Percentiles rank a stretch among this genome's conserved stretches.
Evolutionary conservation across 352 stramenopile species (phyloP).

Genomic region (Globisporangium megalacanthum): DNA sequence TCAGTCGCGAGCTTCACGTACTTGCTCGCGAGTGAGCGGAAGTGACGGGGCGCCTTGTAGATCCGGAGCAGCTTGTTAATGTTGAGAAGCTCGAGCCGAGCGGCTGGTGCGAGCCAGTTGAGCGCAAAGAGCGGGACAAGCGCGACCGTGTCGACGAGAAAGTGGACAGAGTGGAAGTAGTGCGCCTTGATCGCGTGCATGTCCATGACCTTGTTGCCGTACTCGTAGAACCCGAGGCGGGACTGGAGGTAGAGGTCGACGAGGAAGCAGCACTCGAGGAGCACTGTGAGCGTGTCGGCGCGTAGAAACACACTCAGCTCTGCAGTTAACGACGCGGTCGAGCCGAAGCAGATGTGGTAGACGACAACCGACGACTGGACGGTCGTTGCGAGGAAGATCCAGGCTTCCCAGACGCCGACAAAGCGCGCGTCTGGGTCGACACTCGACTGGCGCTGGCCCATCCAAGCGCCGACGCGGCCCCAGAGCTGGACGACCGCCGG

Average conservation of each 20-base stretch:
- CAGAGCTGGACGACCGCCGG: neutral
- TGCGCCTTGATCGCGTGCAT: constrained; percentile 26
- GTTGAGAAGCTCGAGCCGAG: constrained; percentile 36
- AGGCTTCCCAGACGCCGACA: constrained; percentile 47
- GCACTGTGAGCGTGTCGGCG: constrained; percentile 26
- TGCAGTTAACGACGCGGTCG: neutral
- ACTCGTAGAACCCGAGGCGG: constrained; percentile 52
- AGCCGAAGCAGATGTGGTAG: constrained; percentile 41
- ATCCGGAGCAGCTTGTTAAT: constrained; percentile 52
- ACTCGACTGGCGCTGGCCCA: constrained; percentile 8
- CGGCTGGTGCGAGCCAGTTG: constrained; percentile 21
- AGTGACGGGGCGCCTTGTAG: constrained; percentile 40
- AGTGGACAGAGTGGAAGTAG: constrained; percentile 35
- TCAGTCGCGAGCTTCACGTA: constrained; percentile 50
- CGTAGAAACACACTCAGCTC: constrained; percentile 13
- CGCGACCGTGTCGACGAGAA: constrained; percentile 38
- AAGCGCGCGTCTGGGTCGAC: constrained; percentile 47
- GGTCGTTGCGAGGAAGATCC: constrained; percentile 33
- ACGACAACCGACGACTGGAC: constrained; percentile 38
- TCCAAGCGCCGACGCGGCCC: neutral
- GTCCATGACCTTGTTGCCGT: constrained; percentile 64
- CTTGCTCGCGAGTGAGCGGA: constrained; percentile 39
- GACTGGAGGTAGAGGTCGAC: constrained; percentile 49
- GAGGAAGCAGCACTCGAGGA: constrained; percentile 37
- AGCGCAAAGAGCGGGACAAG: constrained; percentile 38